phyloP scores from a whole-genome alignment of 208 protist species.

The Naegleria lovaniensis region DNA sequence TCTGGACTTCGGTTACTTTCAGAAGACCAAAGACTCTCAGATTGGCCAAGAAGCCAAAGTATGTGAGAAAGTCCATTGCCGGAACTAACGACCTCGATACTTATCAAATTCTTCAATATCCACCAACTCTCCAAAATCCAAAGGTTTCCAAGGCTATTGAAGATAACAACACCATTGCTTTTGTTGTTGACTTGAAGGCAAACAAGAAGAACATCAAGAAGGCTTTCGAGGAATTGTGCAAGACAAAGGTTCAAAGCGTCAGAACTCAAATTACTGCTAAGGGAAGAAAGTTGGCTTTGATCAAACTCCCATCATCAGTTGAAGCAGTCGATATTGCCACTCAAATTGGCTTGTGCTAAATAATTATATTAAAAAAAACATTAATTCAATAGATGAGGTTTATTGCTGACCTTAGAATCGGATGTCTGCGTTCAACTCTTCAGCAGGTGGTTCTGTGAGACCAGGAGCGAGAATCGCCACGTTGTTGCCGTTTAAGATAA shows the following conservation, averaged over 20 bases:
- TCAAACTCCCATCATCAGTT: conserved; percentile 70
- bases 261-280: conserved; percentile 98
- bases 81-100: conserved; percentile 60
- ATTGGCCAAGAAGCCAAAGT: conserved; percentile 70
- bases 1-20: conserved; percentile 90
- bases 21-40: conserved; percentile 89
- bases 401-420: neutral
- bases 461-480: neutral
- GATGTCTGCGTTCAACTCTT: neutral
- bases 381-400: neutral
- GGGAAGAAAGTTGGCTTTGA: conserved; percentile 98
- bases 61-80: conserved; percentile 75
- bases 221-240: conserved; percentile 94
- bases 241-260: conserved; percentile 90
- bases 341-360: conserved; percentile 89
- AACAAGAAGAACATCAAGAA: conserved; percentile 98
- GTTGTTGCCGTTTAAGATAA: conserved; percentile 16
- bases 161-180: conserved; percentile 99
- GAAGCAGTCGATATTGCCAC: conserved; percentile 97
- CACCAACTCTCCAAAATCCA: conserved; percentile 91
- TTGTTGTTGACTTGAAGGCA: conserved; percentile 92
- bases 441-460: neutral
- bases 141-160: conserved; percentile 98
- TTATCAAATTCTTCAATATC: conserved; percentile 91
- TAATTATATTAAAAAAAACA: neutral